Conservation (phyloP, 129 eudicot species). For the Logfia minima region DNA sequence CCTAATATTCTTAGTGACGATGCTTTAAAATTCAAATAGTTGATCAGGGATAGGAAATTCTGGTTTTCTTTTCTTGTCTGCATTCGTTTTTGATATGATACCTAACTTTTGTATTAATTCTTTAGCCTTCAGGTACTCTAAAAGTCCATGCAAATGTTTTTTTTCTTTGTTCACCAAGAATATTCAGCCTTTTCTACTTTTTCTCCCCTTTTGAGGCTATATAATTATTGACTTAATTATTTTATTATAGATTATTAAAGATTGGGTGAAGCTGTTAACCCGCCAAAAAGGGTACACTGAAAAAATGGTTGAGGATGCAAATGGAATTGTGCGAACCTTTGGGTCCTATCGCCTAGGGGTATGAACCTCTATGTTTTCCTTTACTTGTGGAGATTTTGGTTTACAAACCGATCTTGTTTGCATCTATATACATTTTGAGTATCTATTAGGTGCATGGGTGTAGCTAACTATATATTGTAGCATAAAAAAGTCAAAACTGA, state of each 20-base stretch:
- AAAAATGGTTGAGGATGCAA: constrained; percentile 45
- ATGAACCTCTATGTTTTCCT: background rate
- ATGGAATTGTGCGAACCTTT: constrained; percentile 41
- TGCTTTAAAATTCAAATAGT: background rate
- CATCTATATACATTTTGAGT: background rate
- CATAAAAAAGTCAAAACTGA: constrained; percentile 11
- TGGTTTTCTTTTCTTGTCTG: background rate
- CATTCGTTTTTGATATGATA: constrained; percentile 16
- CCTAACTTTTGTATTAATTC: constrained; percentile 3
- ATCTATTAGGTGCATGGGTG: background rate
- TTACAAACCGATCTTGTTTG: constrained; percentile 9
- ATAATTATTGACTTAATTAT: background rate
- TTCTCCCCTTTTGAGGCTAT: constrained; percentile 9
- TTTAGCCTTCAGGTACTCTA: constrained; percentile 12
- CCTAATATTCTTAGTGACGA: background rate
- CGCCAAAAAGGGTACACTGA: constrained; percentile 45
- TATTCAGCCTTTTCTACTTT: background rate
- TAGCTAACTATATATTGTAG: background rate
- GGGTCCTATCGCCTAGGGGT: constrained; percentile 51
- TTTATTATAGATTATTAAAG: constrained; percentile 38
- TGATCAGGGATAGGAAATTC: constrained; percentile 8
- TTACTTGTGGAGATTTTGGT: constrained; percentile 8
- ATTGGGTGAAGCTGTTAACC: constrained; percentile 43
- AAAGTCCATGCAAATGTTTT: constrained; percentile 5
- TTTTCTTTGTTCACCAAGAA: background rate